These are phyloP conservation scores for Diaporthe sp. DNA, from an alignment of 2,329 filamentous ascomycete species.

Conservation along the genomic window DNA sequence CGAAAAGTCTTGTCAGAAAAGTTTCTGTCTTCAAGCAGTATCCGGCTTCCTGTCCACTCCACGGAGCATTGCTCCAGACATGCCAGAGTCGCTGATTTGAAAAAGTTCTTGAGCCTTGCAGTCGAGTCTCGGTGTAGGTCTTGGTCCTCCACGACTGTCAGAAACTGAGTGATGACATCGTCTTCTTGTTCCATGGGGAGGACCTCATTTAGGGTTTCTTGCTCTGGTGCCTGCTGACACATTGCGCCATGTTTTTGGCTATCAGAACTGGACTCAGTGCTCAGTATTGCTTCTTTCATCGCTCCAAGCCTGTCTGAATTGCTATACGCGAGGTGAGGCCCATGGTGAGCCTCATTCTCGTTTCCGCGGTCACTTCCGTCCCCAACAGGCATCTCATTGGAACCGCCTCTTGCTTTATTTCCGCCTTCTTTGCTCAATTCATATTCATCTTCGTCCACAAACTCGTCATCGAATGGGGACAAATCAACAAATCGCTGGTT, in stretches of 20 bases:
- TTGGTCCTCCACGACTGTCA: slow-evolving; percentile 1
- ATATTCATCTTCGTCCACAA: background rate
- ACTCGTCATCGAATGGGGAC: fast-evolving
- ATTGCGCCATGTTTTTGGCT: background rate
- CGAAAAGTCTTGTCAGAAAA: background rate
- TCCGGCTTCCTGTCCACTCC: background rate
- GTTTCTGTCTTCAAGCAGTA: slow-evolving; percentile 19
- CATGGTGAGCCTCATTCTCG: background rate
- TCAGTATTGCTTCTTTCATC: background rate
- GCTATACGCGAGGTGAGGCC: too few relatives aligned
- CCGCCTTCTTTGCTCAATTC: background rate
- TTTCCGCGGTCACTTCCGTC: background rate
- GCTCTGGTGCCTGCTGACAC: background rate
- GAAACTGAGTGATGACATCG: background rate
- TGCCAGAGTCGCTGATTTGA: background rate
- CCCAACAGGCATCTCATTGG: background rate
- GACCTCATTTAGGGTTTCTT: background rate
- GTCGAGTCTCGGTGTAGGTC: background rate
- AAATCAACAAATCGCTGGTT: slow-evolving; percentile 3
- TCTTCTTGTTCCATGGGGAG: background rate
- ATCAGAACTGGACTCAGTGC: background rate
- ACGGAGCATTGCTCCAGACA: background rate
- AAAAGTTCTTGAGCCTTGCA: background rate
- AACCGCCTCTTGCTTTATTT: too few relatives aligned
- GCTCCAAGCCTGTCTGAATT: background rate